Percentiles rank a stretch among this genome's conserved stretches.
Evolutionary conservation across 768 basidiomycete genomes (phyloP).

Genomic region (Collybia mongolica): DNA sequence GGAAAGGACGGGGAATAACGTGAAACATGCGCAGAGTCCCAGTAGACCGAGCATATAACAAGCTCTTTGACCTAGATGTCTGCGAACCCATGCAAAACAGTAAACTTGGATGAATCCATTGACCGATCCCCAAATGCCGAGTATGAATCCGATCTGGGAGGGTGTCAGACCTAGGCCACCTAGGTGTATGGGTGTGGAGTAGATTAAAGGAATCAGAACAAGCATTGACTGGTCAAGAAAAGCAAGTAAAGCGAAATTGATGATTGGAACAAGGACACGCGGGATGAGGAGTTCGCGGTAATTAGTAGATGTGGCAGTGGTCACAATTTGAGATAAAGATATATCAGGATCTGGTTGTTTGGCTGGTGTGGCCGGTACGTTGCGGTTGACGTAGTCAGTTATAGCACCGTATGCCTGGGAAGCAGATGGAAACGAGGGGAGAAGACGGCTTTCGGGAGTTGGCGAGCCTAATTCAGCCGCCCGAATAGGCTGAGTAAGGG

Average conservation of each 20-base stretch:
- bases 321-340: not conserved
- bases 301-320: slow-evolving; percentile 4
- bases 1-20: slow-evolving; percentile 51
- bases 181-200: slow-evolving; percentile 56
- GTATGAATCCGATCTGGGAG: slow-evolving; percentile 52
- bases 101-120: slow-evolving; percentile 56
- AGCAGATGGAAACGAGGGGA: not conserved
- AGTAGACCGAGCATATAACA: slow-evolving; percentile 46
- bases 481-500: not conserved
- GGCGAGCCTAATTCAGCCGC: slow-evolving; percentile 2
- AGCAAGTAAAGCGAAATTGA: slow-evolving; percentile 55
- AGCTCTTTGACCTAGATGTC: slow-evolving; percentile 45
- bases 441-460: slow-evolving; percentile 5
- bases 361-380: not conserved
- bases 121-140: slow-evolving; percentile 48
- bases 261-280: slow-evolving; percentile 47
- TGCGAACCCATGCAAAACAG: slow-evolving; percentile 49
- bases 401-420: slow-evolving; percentile 7
- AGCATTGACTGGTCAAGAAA: slow-evolving; percentile 57
- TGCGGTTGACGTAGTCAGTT: not conserved
- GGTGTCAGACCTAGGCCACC: slow-evolving; percentile 67
- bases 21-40: slow-evolving; percentile 38
- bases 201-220: slow-evolving; percentile 62
- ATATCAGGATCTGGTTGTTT: not conserved
- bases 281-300: slow-evolving; percentile 41